Evolutionary conservation across 371 early-diverging fungal genomes (phyloP), one percentile per base, ranked within the genome.

Genomic region (Actinomortierella wolfii): DNA sequence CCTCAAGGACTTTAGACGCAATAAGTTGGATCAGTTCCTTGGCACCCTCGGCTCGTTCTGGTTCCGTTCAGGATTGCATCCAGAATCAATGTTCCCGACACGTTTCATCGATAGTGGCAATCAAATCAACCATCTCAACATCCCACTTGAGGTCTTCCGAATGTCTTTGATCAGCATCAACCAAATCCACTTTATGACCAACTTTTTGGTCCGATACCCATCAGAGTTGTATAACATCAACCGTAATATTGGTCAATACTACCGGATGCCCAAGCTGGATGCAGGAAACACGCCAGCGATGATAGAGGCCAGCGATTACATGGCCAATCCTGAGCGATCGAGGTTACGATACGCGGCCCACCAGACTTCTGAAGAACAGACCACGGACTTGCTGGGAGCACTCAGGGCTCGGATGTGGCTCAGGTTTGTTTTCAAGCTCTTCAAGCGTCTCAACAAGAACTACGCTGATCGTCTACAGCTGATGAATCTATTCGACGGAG

Each of bases 151-250:
- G 11, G 53, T 87, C 7, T 86, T 89, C 28, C 74, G 78, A 11
- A 79, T 86, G n/a, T 78, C 83, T 7, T 75, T 82, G 59, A 62
- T 85, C 25, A 83, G 86, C 43, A 81, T 82, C 58, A 84, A 81
- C 53, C 89, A 87, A 63, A 81, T 83, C 25, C 88, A 85, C 46
- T 86, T 87, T 56, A 67, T 85, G 66, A 83, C 86, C 3, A 85
- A 82, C 41, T 86, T 84, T 54, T 56, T 86, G n/a, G 61, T 68
- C 13, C 76, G 85, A 0, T 88, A 78, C 56, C 86, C 87, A 3
- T 57, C 79, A 15, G 88, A 88, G 55, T 80, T 80, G 0, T 78
- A 82, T 46, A 79, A 85, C 14, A 76, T 88, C 47, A 86, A 86
- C 63, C 79, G 83, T 56, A 81, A 77, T 8, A 58, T 71, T 56